Evolutionary conservation across 2,329 filamentous ascomycete species (phyloP).

Genomic region (Coniochaeta pulveracea): DNA sequence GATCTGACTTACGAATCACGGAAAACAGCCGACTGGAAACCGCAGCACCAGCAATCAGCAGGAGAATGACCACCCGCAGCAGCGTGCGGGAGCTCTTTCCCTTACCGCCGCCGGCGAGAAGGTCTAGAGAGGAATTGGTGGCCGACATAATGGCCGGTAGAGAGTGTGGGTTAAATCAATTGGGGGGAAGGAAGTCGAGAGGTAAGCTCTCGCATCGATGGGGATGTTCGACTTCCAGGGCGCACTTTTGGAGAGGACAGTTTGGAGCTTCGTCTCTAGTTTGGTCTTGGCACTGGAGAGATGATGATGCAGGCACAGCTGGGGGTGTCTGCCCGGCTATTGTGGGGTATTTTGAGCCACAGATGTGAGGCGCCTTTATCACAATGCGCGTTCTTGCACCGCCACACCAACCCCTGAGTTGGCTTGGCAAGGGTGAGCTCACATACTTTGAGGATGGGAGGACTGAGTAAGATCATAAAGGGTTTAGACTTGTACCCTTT

Average conservation of each 20-base stretch:
- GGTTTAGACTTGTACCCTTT: too few relatives aligned
- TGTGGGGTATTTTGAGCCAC: constrained; percentile 3
- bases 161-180: constrained; percentile 6
- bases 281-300: constrained; percentile 5
- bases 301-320: constrained; percentile 1
- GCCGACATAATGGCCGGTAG: constrained; percentile 30
- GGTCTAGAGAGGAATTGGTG: constrained; percentile 26
- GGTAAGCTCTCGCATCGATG: constrained; percentile 5
- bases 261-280: constrained; percentile 10
- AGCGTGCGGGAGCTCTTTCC: constrained; percentile 74
- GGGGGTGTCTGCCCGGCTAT: too few relatives aligned
- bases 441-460: too few relatives aligned
- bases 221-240: constrained; percentile 3
- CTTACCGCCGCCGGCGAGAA: constrained; percentile 66
- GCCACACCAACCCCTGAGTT: not conserved
- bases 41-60: constrained; percentile 81
- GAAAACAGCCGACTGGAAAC: constrained; percentile 93
- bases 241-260: constrained; percentile 12
- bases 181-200: constrained; percentile 2
- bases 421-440: too few relatives aligned
- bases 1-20: constrained; percentile 70
- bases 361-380: too few relatives aligned
- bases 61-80: constrained; percentile 80
- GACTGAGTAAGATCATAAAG: too few relatives aligned
- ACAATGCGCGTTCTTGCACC: too few relatives aligned